Conservation (phyloP, 148 eudicot genomes). For the Mesembryanthemum crystallinum region DNA sequence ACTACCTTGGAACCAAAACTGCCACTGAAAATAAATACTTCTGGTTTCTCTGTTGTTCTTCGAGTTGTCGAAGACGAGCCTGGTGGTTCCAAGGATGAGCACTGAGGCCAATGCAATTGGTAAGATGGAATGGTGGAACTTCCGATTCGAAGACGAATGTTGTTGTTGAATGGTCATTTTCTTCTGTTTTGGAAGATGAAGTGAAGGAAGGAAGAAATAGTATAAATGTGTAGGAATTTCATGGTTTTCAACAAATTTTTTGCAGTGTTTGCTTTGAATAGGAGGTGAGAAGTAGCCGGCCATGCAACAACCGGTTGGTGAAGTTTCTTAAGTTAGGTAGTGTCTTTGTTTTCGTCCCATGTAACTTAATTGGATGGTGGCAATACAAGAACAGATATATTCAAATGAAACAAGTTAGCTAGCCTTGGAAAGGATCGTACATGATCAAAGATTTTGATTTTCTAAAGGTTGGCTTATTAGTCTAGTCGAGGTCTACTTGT, state of each 20-base stretch:
- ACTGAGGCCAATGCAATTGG: constrained; percentile 59
- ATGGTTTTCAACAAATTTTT: constrained; percentile 1
- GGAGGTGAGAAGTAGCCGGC: constrained; percentile 9
- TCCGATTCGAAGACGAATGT: constrained; percentile 31
- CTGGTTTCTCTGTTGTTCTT: constrained; percentile 33
- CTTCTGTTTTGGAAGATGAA: not conserved
- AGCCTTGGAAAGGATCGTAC: no score
- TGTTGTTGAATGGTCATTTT: constrained; percentile 42
- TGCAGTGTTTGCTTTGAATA: constrained; percentile 14
- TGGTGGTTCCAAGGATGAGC: constrained; percentile 52
- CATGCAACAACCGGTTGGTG: constrained; percentile 70
- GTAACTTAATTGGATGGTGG: not conserved
- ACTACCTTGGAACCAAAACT: constrained; percentile 31
- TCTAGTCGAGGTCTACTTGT: no score
- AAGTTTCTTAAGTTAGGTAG: constrained; percentile 6
- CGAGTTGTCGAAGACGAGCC: constrained; percentile 55
- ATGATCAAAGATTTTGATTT: no score
- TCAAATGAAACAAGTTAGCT: no score
- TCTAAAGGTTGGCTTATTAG: no score
- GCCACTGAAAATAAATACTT: constrained; percentile 28
- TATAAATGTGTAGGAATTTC: not conserved
- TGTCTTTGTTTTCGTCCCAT: not conserved
- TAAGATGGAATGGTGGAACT: constrained; percentile 48
- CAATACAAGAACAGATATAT: not conserved
- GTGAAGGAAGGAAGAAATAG: not conserved